These are phyloP conservation scores for Avena insularis DNA, from an alignment of 176 grass and related monocot genomes.

Conservation along the genomic window DNA sequence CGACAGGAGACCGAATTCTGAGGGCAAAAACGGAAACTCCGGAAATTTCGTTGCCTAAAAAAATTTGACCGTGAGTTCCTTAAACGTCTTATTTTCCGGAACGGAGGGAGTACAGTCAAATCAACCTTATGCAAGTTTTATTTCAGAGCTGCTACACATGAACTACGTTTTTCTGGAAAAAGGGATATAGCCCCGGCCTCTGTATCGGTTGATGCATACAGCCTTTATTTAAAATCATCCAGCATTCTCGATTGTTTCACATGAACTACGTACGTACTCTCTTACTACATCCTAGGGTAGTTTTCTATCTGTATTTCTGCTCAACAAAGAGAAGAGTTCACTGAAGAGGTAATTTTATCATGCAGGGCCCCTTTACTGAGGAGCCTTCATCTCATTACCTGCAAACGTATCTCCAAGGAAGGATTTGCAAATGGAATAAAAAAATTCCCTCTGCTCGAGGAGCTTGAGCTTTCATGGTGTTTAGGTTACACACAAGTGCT, in stretches of 20 bases:
- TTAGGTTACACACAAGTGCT: neutral
- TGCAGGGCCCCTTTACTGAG: neutral
- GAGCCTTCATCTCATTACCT: neutral
- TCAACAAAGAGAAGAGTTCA: neutral
- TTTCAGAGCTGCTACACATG: neutral
- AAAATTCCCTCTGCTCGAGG: neutral
- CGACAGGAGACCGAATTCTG: too few species aligned
- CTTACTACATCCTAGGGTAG: neutral
- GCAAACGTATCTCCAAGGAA: neutral
- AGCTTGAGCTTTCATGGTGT: neutral
- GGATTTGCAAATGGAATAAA: constrained; percentile 14
- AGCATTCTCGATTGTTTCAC: neutral
- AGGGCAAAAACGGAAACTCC: too few species aligned
- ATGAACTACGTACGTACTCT: neutral
- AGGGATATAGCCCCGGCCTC: too few species aligned
- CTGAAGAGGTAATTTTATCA: neutral
- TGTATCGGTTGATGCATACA: too few species aligned
- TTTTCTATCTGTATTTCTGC: neutral
- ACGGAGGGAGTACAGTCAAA: neutral
- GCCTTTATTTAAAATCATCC: too few species aligned
- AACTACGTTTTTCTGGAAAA: neutral
- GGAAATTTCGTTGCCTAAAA: too few species aligned
- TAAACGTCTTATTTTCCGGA: too few species aligned
- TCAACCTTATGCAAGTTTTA: neutral
- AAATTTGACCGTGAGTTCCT: too few species aligned